A percentile compares a stretch with the other conserved stretches of the same genome.
phyloP scores from a whole-genome alignment of 2,329 filamentous ascomycete genomes.

The Cytospora piceicola region DNA sequence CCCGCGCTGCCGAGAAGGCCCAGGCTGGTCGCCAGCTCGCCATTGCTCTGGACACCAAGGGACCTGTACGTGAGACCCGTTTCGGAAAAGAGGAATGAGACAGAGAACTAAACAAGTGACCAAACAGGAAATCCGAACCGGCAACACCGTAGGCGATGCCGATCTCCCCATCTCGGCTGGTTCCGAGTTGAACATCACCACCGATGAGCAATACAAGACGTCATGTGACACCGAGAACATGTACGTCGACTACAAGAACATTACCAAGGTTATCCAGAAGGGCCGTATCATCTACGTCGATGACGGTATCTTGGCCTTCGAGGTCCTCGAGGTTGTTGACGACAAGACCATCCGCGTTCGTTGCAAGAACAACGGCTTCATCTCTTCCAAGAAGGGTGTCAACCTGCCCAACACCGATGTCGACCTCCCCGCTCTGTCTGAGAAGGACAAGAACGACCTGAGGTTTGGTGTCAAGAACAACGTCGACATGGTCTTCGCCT shows the following conservation, averaged over 20 bases:
- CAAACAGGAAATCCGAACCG: constrained; percentile 41
- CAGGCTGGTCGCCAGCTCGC: constrained; percentile 85
- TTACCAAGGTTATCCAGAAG: constrained; percentile 92
- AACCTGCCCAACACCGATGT: constrained; percentile 99
- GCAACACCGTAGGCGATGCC: constrained; percentile 70
- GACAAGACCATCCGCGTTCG: constrained; percentile 85
- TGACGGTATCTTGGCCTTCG: constrained; percentile 95
- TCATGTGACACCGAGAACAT: constrained; percentile 89
- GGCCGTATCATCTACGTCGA: constrained; percentile 98
- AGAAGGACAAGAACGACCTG: constrained; percentile 97
- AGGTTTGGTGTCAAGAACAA: constrained; percentile 97
- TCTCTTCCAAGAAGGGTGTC: constrained; percentile 98
- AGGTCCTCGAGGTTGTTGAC: constrained; percentile 86
- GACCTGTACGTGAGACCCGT: constrained; percentile 45
- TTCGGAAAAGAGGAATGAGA: neutral
- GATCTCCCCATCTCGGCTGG: constrained; percentile 84
- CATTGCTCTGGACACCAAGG: constrained; percentile 84
- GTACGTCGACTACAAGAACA: constrained; percentile 99
- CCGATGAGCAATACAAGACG: constrained; percentile 88
- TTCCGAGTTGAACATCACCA: constrained; percentile 91
- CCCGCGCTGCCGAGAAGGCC: constrained; percentile 79
- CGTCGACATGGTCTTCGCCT: constrained; percentile 99
- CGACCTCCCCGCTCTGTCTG: constrained; percentile 93
- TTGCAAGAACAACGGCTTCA: constrained; percentile 96
- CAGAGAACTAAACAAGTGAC: constrained; percentile 12